phyloP scores from a whole-genome alignment of 805 yeast genomes.

The Hanseniaspora singularis region DNA sequence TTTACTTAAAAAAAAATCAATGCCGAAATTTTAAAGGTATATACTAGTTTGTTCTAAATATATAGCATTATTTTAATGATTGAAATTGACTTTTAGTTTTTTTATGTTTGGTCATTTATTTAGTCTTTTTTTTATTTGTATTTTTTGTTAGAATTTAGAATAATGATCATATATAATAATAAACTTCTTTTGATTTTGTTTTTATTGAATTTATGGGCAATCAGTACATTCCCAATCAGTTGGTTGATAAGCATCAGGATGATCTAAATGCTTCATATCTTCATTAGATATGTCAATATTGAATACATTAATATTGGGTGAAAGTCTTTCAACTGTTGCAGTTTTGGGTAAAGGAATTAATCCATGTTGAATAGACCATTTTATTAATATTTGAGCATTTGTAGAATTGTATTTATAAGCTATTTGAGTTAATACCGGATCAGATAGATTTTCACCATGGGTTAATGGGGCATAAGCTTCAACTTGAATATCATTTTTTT shows the following conservation, averaged over 20 bases:
- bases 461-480: conserved; percentile 76
- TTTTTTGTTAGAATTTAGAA: too few relatives aligned
- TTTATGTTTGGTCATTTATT: too few relatives aligned
- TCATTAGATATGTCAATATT: conserved; percentile 36
- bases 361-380: conserved; percentile 67
- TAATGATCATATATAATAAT: too few relatives aligned
- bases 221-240: conserved; percentile 68
- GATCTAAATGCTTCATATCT: conserved; percentile 34
- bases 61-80: too few relatives aligned
- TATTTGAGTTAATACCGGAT: conserved; percentile 40
- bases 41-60: too few relatives aligned
- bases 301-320: conserved; percentile 43
- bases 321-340: conserved; percentile 39
- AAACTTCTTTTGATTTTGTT: not conserved
- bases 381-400: conserved; percentile 51
- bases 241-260: conserved; percentile 52
- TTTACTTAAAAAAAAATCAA: too few relatives aligned
- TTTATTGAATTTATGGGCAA: conserved; percentile 33
- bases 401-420: conserved; percentile 40
- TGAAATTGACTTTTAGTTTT: too few relatives aligned
- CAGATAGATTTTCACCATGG: conserved; percentile 46
- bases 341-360: conserved; percentile 63
- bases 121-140: too few relatives aligned
- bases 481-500: conserved; percentile 41
- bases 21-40: too few relatives aligned